Base-by-base conservation (phyloP, 345 rosid genomes). In the Aquilaria yunnanensis region DNA sequence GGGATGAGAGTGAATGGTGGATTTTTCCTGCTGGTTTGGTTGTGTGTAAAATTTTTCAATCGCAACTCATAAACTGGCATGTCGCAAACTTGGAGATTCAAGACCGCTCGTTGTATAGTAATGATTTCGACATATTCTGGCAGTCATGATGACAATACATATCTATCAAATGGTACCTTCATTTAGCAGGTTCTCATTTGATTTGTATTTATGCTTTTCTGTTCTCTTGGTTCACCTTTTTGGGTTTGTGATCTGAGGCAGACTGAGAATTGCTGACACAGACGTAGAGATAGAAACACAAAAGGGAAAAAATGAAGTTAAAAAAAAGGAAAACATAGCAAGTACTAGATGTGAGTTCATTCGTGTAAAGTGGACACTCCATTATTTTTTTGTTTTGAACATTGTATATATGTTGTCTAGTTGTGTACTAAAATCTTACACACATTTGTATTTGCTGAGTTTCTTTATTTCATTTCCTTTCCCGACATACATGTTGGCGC, bases 1-100 rank as follows among this genome's bases (percentile, higher is more conserved):
- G 99, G 96, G 97, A 93, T 72, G 99, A 94, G 70, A 89, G 96
- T 67, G 99, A 91, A 71, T 87, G 99, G 97, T 91, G 99, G 99
- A 80, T 94, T 66, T 91, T 94, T 71, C 99, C 99, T 16, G 96
- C 81, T 31, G 96, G 87, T 57, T 77, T 94, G 68, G 97, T 94
- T 56, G 59, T 87, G 33, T 94, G 96, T 79, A 94, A 94, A 73
- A 75, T 85, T 58, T 71, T 94, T 55, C 99, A 94, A 60, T 87
- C 99, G 9, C 96, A 89, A 71, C 97, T 91, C 54, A 76, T 91
- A 70, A 94, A 94, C 67, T 87, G 97, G 88, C 99, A 91, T 67
- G 81, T 90, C 32, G 97, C 97, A 2, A 91, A 94, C 74, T 85
- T 91, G 76, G 99, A 91, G 84, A 94, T 94, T 72, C 99, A 94